phyloP scores from a whole-genome alignment of 352 stramenopile species.

The Pythium guiyangense region DNA sequence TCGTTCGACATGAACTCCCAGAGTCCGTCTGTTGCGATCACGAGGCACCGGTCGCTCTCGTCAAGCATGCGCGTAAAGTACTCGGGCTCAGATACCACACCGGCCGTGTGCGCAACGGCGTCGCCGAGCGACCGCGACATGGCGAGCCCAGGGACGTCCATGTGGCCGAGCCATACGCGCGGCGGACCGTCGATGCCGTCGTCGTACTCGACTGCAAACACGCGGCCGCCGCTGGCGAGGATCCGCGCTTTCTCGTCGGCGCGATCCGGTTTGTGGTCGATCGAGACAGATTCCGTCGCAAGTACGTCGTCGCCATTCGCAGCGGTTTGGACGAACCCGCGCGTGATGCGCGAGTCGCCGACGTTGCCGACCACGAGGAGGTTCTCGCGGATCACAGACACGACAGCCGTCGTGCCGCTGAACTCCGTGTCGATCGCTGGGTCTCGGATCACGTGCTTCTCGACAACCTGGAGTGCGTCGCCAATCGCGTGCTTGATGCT shows the following conservation, averaged over 20 bases:
- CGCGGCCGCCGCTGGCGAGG: conserved; percentile 90
- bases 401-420: conserved; percentile 81
- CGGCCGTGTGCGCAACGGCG: conserved; percentile 95
- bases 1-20: conserved; percentile 99
- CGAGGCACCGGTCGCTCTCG: conserved; percentile 90
- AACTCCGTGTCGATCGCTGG: conserved; percentile 93
- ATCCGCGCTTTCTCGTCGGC: conserved; percentile 95
- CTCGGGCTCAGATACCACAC: conserved; percentile 94
- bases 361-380: conserved; percentile 95
- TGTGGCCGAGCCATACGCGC: conserved; percentile 97
- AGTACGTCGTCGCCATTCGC: conserved; percentile 21
- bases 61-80: conserved; percentile 86
- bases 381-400: conserved; percentile 66
- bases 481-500: conserved; percentile 50
- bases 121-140: conserved; percentile 97
- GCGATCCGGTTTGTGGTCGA: conserved; percentile 97
- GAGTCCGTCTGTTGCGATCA: conserved; percentile 97
- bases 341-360: conserved; percentile 94
- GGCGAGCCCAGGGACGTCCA: conserved; percentile 97
- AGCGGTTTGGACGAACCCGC: conserved; percentile 53
- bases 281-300: conserved; percentile 84
- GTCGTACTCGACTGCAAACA: conserved; percentile 99
- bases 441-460: conserved; percentile 87
- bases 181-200: conserved; percentile 97
- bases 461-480: conserved; percentile 48